These are phyloP conservation scores for Tetracentron sinense DNA, from an alignment of 164 flowering plant species.

Conservation along the genomic window DNA sequence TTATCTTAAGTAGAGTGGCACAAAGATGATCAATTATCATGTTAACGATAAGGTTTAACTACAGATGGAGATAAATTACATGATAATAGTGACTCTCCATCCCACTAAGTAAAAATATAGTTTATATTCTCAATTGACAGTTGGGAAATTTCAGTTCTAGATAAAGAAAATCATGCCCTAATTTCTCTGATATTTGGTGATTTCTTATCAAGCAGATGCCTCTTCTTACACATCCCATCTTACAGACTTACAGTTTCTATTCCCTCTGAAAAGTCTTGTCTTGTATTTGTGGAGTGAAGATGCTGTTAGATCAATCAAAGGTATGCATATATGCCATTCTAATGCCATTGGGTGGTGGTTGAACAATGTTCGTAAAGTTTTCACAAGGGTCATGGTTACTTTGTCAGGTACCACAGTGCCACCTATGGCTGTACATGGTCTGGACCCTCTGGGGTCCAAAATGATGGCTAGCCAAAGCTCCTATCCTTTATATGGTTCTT, in stretches of 20 bases:
- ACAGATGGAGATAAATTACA: constrained; percentile 9
- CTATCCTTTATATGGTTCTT: neutral
- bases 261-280: constrained; percentile 4
- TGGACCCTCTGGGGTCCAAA: neutral
- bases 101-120: neutral
- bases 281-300: constrained; percentile 28
- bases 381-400: constrained; percentile 11
- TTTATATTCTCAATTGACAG: neutral
- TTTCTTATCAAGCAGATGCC: neutral
- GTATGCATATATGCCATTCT: constrained; percentile 25
- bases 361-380: constrained; percentile 4
- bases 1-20: constrained; percentile 17
- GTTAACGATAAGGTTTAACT: constrained; percentile 10
- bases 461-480: constrained; percentile 10
- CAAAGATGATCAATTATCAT: constrained; percentile 15
- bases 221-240: neutral
- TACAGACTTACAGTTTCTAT: neutral
- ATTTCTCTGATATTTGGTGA: neutral
- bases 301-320: constrained; percentile 11
- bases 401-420: constrained; percentile 21
- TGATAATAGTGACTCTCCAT: constrained; percentile 9
- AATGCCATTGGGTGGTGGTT: too few relatives aligned
- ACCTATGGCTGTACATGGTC: too few relatives aligned
- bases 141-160: constrained; percentile 5
- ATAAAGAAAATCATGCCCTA: constrained; percentile 14